Percentiles rank a stretch among this genome's conserved stretches.
Conservation (phyloP, 768 basidiomycete genomes). For the Rhodotorula babjevae region DNA sequence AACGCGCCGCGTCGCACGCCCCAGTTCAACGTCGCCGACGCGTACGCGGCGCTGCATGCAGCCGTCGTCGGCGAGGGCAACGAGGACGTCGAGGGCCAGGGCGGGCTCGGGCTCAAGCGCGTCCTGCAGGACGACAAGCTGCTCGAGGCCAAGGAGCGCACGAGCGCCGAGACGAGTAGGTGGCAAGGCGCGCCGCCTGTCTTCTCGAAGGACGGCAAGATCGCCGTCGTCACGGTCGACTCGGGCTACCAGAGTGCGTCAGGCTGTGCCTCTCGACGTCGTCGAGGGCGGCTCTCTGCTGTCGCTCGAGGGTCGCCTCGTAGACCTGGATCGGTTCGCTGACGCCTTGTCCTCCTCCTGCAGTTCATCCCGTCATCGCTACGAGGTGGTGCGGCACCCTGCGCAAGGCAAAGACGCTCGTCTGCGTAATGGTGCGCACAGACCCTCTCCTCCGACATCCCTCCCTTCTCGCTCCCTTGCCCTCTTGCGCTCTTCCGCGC, state of each 20-base stretch:
- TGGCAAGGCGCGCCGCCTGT: conserved; percentile 47
- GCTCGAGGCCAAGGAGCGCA: conserved; percentile 24
- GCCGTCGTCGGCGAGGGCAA: conserved; percentile 28
- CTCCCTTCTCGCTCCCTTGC: conserved; percentile 42
- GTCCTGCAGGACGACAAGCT: conserved; percentile 9
- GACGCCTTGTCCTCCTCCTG: background rate
- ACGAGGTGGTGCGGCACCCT: conserved; percentile 53
- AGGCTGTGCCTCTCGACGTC: background rate
- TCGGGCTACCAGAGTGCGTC: conserved; percentile 50
- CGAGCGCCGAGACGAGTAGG: conserved; percentile 24
- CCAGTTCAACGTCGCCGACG: conserved; percentile 47
- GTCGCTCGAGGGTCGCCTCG: too few relatives aligned
- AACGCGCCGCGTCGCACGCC: conserved; percentile 51
- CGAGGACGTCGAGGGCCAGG: conserved; percentile 7
- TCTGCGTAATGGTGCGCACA: conserved; percentile 32
- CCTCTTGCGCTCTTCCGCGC: background rate
- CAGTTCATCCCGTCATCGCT: conserved; percentile 52
- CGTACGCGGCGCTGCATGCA: conserved; percentile 48
- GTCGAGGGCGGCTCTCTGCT: too few relatives aligned
- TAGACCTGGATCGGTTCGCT: too few relatives aligned
- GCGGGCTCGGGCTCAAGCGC: conserved; percentile 1
- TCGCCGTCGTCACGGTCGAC: conserved; percentile 51
- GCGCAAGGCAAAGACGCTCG: conserved; percentile 43
- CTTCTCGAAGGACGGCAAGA: conserved; percentile 52
- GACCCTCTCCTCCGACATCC: too few relatives aligned